These are phyloP conservation scores for Takashimella koratensis DNA, from an alignment of 1,284 basidiomycete genomes.

Conservation along the genomic window DNA sequence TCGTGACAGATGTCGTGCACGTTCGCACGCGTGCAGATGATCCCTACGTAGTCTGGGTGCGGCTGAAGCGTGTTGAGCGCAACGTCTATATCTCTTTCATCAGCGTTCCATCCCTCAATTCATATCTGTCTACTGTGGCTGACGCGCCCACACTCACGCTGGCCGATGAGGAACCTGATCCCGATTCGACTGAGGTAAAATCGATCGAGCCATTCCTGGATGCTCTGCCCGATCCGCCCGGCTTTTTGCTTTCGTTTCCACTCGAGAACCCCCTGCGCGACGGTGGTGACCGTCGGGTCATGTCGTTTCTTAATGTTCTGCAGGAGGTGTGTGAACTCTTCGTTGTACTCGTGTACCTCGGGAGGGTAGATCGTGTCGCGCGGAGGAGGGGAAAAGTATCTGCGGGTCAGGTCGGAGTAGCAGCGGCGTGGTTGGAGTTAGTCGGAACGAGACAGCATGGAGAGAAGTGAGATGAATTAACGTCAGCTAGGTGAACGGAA, in stretches of 20 bases:
- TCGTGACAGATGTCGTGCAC: slow-evolving; percentile 96
- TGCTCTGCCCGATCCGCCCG: slow-evolving; percentile 64
- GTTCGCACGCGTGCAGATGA: slow-evolving; percentile 96
- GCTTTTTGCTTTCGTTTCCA: slow-evolving; percentile 55
- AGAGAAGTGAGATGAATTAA: no score
- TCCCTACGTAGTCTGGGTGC: slow-evolving; percentile 90
- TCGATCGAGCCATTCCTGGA: slow-evolving; percentile 93
- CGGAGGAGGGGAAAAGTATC: slow-evolving; percentile 77
- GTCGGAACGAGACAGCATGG: no score
- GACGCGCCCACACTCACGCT: slow-evolving; percentile 32
- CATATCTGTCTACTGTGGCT: not conserved
- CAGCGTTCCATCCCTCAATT: not conserved
- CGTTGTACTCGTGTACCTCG: slow-evolving; percentile 91
- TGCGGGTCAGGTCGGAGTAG: no score
- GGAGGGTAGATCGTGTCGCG: slow-evolving; percentile 75
- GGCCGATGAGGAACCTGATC: slow-evolving; percentile 91
- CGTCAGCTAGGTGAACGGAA: no score
- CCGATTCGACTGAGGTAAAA: slow-evolving; percentile 98
- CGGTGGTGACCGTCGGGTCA: slow-evolving; percentile 95
- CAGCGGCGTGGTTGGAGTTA: no score
- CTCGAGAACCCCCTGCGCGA: slow-evolving; percentile 76
- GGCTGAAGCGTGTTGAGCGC: slow-evolving; percentile 85
- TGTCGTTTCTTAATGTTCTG: slow-evolving; percentile 91
- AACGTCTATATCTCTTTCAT: slow-evolving; percentile 59
- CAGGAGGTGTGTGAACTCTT: slow-evolving; percentile 79